Percentiles rank a stretch among this genome's conserved stretches.
Evolutionary conservation across 805 yeast species (phyloP).

Genomic region (Candida maris): DNA sequence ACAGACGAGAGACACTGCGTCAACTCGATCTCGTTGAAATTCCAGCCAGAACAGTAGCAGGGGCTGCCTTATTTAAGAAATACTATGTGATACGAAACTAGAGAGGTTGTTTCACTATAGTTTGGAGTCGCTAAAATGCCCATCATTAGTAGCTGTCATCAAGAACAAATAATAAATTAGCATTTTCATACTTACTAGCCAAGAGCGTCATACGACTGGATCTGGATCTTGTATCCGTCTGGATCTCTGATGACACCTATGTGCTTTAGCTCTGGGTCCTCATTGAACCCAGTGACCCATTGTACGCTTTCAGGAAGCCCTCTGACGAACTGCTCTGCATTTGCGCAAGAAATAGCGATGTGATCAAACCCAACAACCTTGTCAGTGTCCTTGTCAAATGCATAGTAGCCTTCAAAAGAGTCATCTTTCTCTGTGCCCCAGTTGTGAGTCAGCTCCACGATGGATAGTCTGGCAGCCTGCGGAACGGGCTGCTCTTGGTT

Average conservation of each 20-base stretch:
- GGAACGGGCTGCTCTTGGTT: slow-evolving; percentile 32
- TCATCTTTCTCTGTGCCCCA: slow-evolving; percentile 90
- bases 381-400: slow-evolving; percentile 57
- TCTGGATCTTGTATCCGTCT: slow-evolving; percentile 83
- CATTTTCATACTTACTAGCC: slow-evolving; percentile 16
- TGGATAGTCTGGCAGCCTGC: slow-evolving; percentile 53
- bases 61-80: neutral
- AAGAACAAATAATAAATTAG: neutral
- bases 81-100: neutral
- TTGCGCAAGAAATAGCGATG: slow-evolving; percentile 65
- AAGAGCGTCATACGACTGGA: slow-evolving; percentile 34
- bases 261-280: slow-evolving; percentile 49
- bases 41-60: slow-evolving; percentile 26
- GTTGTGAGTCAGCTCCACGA: slow-evolving; percentile 89
- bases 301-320: slow-evolving; percentile 45
- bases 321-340: slow-evolving; percentile 55
- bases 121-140: slow-evolving; percentile 9
- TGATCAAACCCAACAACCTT: slow-evolving; percentile 81
- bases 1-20: slow-evolving; percentile 95
- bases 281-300: slow-evolving; percentile 56
- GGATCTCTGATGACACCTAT: slow-evolving; percentile 83
- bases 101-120: slow-evolving; percentile 4
- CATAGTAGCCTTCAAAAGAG: slow-evolving; percentile 69
- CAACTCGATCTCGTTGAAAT: slow-evolving; percentile 77
- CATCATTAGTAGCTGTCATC: slow-evolving; percentile 4